Conservation (phyloP, 2,329 filamentous ascomycete genomes). For the Beauveria caledonica region DNA sequence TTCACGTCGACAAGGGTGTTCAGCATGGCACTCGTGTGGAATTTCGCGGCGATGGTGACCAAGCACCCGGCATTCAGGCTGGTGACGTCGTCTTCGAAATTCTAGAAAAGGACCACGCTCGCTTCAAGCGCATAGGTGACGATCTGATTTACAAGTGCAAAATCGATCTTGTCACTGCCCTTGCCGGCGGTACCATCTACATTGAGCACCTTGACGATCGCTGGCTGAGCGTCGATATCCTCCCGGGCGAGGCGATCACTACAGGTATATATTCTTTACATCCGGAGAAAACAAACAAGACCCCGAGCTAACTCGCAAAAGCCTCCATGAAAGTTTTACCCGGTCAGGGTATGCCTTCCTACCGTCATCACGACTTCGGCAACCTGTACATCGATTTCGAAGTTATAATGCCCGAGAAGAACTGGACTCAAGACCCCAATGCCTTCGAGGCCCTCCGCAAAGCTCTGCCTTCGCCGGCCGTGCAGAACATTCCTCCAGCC, state of each 20-base stretch:
- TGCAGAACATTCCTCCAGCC: slow-evolving; percentile 59
- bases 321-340: slow-evolving; percentile 89
- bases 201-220: slow-evolving; percentile 96
- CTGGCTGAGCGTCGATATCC: slow-evolving; percentile 89
- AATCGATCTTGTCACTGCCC: slow-evolving; percentile 89
- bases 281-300: slow-evolving; percentile 15
- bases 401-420: slow-evolving; percentile 88
- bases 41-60: slow-evolving; percentile 94
- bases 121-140: slow-evolving; percentile 94
- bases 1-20: slow-evolving; percentile 93
- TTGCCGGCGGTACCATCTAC: slow-evolving; percentile 83
- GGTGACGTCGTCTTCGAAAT: slow-evolving; percentile 99
- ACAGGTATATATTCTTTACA: slow-evolving; percentile 56
- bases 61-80: slow-evolving; percentile 83
- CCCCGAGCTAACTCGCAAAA: slow-evolving; percentile 27
- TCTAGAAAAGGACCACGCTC: slow-evolving; percentile 93
- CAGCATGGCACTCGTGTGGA: slow-evolving; percentile 92
- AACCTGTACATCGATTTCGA: slow-evolving; percentile 97
- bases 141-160: slow-evolving; percentile 93
- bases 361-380: slow-evolving; percentile 87
- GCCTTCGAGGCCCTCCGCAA: slow-evolving; percentile 74
- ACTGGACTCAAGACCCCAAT: slow-evolving; percentile 56
- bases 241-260: slow-evolving; percentile 88
- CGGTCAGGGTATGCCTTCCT: slow-evolving; percentile 95
- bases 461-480: slow-evolving; percentile 64